Base-by-base conservation (phyloP, 305 asterid species). In the Andrographis paniculata region DNA sequence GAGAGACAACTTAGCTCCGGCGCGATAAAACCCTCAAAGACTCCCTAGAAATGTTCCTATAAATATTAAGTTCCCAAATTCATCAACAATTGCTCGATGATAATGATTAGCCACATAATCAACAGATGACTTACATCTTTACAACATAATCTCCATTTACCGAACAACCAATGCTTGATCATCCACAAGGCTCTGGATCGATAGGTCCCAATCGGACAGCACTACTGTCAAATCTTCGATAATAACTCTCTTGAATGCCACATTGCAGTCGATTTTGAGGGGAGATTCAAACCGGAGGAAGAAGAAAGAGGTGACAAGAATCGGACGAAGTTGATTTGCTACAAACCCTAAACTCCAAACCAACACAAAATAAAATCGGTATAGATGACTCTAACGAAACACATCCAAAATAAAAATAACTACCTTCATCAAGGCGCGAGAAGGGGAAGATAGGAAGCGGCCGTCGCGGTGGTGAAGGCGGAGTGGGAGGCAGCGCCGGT, bases 1-100 rank as follows among this genome's bases (percentile, higher is more conserved):
- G 82, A 60, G 59, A 91, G 73, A 38, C 67, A 67, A 68, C 53
- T 47, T 63, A 91, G 45, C 49, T 82, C 87, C 2, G 94, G 95
- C 42, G 94, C 73, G 50, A 91, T 72, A 59, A 84, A 81, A 8
- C 99, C 96, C 77, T 84, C 40, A 91, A 68, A 20, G 94, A 80
- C 52, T 70, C 74, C 44, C 86, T 74, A 2, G 95, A 72, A 48
- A 87, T 62, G 63, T 92, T 92, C 35, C 99, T 92, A 91, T 78
- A 70, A 56, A 39, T 9, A 27, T 46, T n/a, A n/a, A n/a, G n/a
- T n/a, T n/a, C n/a, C n/a, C n/a, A n/a, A n/a, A n/a, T n/a, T n/a
- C n/a, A n/a, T n/a, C n/a, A n/a, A n/a, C n/a, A n/a, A n/a, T n/a
- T n/a, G n/a, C n/a, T n/a, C 47, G 14, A 67, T 5, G 48, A 37